Conservation (phyloP, 306 rosid species). For the Rosa chinensis region DNA sequence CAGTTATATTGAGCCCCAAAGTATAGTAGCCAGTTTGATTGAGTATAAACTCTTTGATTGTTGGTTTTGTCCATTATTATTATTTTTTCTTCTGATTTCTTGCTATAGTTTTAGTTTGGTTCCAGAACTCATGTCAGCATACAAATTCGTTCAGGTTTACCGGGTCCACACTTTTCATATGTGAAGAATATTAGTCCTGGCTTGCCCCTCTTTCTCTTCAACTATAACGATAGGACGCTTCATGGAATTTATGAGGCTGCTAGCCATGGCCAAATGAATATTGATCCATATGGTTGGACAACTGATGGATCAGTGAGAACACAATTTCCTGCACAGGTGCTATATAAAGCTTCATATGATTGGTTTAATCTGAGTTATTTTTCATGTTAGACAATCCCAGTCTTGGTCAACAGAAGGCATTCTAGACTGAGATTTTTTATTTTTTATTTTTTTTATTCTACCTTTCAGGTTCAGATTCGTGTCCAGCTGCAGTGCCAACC, state of each 20-base stretch:
- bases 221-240: constrained; percentile 68
- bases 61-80: background rate
- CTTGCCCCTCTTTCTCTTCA: constrained; percentile 83
- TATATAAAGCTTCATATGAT: constrained; percentile 5
- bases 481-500: constrained; percentile 62
- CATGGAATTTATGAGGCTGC: constrained; percentile 88
- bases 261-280: constrained; percentile 62
- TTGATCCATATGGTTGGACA: constrained; percentile 86
- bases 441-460: background rate
- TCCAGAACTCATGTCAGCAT: constrained; percentile 30
- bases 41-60: background rate
- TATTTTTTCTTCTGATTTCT: background rate
- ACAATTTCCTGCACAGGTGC: constrained; percentile 84
- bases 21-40: background rate
- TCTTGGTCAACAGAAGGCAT: background rate
- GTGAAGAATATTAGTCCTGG: constrained; percentile 80
- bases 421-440: constrained; percentile 6
- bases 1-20: background rate
- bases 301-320: constrained; percentile 61
- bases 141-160: constrained; percentile 56
- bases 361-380: constrained; percentile 8
- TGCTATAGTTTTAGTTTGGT: constrained; percentile 12
- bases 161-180: constrained; percentile 60
- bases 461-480: constrained; percentile 54
- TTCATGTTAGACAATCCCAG: background rate